Percentiles rank a stretch among this genome's conserved stretches.
Conservation (phyloP, 768 basidiomycete species). For the Russula brevipes region DNA sequence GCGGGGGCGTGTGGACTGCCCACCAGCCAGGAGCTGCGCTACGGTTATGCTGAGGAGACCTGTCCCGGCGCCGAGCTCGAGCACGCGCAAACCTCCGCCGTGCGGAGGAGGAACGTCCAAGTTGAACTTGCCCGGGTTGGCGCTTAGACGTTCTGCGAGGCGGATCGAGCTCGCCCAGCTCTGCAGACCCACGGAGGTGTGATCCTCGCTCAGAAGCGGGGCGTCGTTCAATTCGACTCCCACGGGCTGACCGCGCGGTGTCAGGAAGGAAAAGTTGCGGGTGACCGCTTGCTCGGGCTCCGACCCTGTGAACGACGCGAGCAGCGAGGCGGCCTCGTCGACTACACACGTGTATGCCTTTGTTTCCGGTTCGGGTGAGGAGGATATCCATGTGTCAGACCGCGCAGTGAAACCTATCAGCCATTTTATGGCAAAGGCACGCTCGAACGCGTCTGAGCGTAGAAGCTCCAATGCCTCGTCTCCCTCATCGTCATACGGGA, state of each 20-base stretch:
- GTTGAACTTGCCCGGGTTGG: conserved; percentile 41
- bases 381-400: conserved; percentile 47
- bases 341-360: conserved; percentile 41
- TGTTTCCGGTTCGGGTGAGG: conserved; percentile 32
- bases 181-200: conserved; percentile 77
- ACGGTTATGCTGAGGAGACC: conserved; percentile 72
- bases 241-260: conserved; percentile 28
- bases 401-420: conserved; percentile 62
- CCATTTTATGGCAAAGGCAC: conserved; percentile 67
- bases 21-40: conserved; percentile 41
- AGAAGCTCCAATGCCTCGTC: conserved; percentile 41
- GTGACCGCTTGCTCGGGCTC: conserved; percentile 42
- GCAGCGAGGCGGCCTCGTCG: conserved; percentile 55
- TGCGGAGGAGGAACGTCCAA: conserved; percentile 22
- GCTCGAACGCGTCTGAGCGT: conserved; percentile 61
- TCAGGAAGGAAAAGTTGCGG: conserved; percentile 48
- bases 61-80: conserved; percentile 85
- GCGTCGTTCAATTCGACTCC: conserved; percentile 65
- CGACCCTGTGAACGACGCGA: conserved; percentile 46
- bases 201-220: conserved; percentile 55
- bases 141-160: conserved; percentile 58
- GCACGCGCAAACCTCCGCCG: conserved; percentile 32
- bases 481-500: conserved; percentile 19
- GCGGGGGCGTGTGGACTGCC: conserved; percentile 22
- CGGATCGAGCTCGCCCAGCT: conserved; percentile 80